Evolutionary conservation across 768 basidiomycete species (phyloP), one percentile per base, ranked within the genome.

Genomic region (Lactarius sp.): DNA sequence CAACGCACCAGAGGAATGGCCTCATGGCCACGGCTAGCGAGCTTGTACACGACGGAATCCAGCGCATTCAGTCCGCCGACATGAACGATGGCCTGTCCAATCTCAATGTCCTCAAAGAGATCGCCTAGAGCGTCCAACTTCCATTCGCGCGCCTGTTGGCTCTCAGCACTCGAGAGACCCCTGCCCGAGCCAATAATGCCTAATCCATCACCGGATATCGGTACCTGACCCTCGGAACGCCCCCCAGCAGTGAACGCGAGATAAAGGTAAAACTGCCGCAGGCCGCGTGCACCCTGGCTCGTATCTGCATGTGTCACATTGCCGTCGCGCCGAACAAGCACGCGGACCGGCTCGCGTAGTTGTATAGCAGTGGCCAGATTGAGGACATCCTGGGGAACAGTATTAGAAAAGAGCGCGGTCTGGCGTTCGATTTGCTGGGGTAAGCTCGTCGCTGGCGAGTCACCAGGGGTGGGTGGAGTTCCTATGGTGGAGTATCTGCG

Each of bases 231-330:
- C 60, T 90, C 85, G 31, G 83, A 77, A 50, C 90, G 82, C 59
- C 88, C 85, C 20, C 90, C 88, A 13, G 94, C 92, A 2, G 94
- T 95, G 74, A 98, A 94, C 1, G 96, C 92, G 33, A 98, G 82
- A 72, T 97, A 99, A 44, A 98, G 82, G 76, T 98, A 99, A 75
- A 91, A 98, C 71, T 98, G 96, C 59, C 95, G 89, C 39, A 98
- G 78, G 22, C 92, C 92, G 22, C 92, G 84, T 59, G 90, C 86
- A 50, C 86, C 84, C 73, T 88, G 87, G 47, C 76, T 81, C 39
- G 86, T 85, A 46, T 88, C 82, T 5, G 85, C 81, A 37, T 85
- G 85, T 10, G 81, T 81, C 54, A 90, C 87, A 70, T 90, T 92
- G 46, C 91, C 92, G 68, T 94, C 91, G 18, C 96, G 83, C 57